Conservation (phyloP, 2,329 filamentous ascomycete species). For the Trichophyton schoenleinii region DNA sequence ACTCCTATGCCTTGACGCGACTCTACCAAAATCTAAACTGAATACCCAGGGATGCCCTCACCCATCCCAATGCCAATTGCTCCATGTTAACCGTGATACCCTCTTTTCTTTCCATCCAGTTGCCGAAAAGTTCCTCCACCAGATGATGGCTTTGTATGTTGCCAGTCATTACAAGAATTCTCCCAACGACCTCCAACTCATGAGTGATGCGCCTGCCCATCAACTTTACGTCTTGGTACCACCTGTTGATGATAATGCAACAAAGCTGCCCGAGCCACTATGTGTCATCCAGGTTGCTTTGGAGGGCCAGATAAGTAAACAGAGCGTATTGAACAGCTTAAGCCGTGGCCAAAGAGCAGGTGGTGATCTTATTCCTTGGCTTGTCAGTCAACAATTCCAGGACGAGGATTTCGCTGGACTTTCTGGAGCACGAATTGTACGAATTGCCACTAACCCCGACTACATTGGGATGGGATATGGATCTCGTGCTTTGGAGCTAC, state of each 20-base stretch:
- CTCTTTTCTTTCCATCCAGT: constrained; percentile 97
- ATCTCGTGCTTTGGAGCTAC: constrained; percentile 70
- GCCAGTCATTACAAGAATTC: constrained; percentile 98
- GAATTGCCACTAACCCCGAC: constrained; percentile 93
- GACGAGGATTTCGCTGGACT: constrained; percentile 91
- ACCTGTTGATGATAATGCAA: constrained; percentile 63
- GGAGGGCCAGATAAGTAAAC: constrained; percentile 86
- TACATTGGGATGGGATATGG: constrained; percentile 91
- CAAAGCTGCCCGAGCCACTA: constrained; percentile 76
- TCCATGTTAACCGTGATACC: constrained; percentile 91
- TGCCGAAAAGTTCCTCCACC: constrained; percentile 91
- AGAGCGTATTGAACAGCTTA: constrained; percentile 81
- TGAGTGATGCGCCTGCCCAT: constrained; percentile 95
- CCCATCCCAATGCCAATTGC: constrained; percentile 77
- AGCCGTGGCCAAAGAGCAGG: constrained; percentile 78
- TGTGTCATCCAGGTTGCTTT: constrained; percentile 90
- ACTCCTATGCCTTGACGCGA: constrained; percentile 85
- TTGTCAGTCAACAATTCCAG: constrained; percentile 95
- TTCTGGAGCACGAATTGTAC: constrained; percentile 80
- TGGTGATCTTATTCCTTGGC: constrained; percentile 92
- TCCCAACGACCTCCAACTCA: constrained; percentile 92
- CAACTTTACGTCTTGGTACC: constrained; percentile 90
- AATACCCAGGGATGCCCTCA: constrained; percentile 72
- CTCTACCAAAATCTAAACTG: constrained; percentile 63
- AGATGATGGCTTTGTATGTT: constrained; percentile 96